phyloP scores from a whole-genome alignment of 2,329 filamentous ascomycete genomes.

The Stemphylium lycopersici region DNA sequence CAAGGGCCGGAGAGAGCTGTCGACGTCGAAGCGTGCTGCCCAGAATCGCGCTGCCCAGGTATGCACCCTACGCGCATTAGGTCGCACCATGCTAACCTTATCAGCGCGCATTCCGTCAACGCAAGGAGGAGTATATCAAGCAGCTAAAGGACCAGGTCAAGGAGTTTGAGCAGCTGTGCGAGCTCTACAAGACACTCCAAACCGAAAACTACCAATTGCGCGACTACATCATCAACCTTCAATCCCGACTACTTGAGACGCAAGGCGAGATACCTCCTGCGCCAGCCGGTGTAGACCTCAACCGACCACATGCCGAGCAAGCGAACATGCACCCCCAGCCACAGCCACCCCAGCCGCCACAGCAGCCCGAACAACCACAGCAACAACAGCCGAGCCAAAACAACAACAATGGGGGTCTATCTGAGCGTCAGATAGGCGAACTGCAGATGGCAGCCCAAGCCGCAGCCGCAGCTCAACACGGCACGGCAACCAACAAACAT shows the following conservation, averaged over 20 bases:
- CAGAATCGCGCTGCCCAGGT: conserved; percentile 98
- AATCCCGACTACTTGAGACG: conserved; percentile 82
- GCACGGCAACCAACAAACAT: conserved; percentile 43
- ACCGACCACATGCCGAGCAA: conserved; percentile 55
- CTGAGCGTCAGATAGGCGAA: conserved; percentile 44
- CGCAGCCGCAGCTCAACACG: conserved; percentile 43
- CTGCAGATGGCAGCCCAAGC: conserved; percentile 47
- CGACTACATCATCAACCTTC: conserved; percentile 90
- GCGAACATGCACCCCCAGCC: conserved; percentile 30
- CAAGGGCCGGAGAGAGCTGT: conserved; percentile 85
- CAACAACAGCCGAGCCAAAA: conserved; percentile 27
- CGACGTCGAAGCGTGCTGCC: conserved; percentile 92
- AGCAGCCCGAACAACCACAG: conserved; percentile 29
- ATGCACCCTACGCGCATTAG: conserved; percentile 26
- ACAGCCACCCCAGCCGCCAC: conserved; percentile 24
- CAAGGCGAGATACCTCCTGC: conserved; percentile 84
- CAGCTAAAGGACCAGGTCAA: conserved; percentile 94
- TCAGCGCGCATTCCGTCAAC: conserved; percentile 93
- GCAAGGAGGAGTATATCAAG: conserved; percentile 98
- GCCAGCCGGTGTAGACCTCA: conserved; percentile 78
- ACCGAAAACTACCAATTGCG: conserved; percentile 88
- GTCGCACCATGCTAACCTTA: conserved; percentile 28
- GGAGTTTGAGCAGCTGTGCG: conserved; percentile 76
- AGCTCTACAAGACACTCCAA: conserved; percentile 79
- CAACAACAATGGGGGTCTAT: conserved; percentile 43